Evolutionary conservation across 1,139 yeast genomes (phyloP).

Genomic region (Pneumocystis sp.): DNA sequence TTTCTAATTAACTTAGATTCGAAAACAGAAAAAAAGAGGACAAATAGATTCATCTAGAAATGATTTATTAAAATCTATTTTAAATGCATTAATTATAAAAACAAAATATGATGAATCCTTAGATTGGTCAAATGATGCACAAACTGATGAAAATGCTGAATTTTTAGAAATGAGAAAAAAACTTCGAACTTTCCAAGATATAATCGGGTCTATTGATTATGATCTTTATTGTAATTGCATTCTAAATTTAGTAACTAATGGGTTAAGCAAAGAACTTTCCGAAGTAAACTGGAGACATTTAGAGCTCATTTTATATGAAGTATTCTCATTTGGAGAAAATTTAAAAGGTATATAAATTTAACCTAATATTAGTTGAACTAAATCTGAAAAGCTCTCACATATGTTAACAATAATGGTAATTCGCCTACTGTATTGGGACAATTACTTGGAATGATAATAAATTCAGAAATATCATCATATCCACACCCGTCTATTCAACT

Average conservation of each 20-base stretch:
- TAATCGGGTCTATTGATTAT: constrained; percentile 62
- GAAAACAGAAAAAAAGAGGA: constrained; percentile 17
- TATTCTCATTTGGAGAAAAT: constrained; percentile 65
- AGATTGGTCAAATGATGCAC: constrained; percentile 41
- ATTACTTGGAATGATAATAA: constrained; percentile 49
- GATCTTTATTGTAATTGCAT: constrained; percentile 57
- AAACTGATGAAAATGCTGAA: constrained; percentile 53
- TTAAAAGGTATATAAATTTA: constrained; percentile 29
- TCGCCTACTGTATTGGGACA: constrained; percentile 22
- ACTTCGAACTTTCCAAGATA: constrained; percentile 68
- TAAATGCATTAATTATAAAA: constrained; percentile 57
- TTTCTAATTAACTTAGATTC: constrained; percentile 17
- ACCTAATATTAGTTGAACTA: neutral
- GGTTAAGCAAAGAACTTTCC: constrained; percentile 24
- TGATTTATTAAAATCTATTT: constrained; percentile 44
- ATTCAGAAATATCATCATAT: constrained; percentile 26
- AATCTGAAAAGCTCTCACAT: neutral
- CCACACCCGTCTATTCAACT: constrained; percentile 65
- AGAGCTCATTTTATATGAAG: constrained; percentile 75
- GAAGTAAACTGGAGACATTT: constrained; percentile 55
- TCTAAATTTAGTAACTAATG: constrained; percentile 48
- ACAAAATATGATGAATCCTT: constrained; percentile 65
- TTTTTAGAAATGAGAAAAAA: constrained; percentile 63
- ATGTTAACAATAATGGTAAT: constrained; percentile 7
- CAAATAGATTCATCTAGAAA: constrained; percentile 25